Base-by-base conservation (phyloP, 306 rosid species). In the Purshia tridentata region DNA sequence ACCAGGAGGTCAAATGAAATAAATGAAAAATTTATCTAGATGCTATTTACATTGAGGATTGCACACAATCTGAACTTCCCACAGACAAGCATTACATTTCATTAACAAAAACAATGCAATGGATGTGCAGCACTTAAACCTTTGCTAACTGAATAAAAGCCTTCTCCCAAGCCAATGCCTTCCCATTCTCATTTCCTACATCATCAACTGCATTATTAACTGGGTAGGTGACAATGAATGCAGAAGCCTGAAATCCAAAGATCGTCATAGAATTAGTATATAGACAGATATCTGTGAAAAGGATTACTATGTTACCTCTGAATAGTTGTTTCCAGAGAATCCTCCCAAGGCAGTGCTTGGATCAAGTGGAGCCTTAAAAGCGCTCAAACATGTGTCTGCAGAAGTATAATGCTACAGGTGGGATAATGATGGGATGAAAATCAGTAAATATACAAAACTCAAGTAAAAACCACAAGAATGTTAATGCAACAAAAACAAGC, bases 311-410 rank as follows among this genome's bases (percentile, higher is more conserved):
- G 74, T 80, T 81, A 93, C 98, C 93, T 93, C 92, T 19, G 96
- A 84, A 84, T 82, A 91, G 77, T 91, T 93, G 81, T 88, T 88
- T 71, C 97, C 98, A 65, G 87, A 82, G 83, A 86, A 93, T 79
- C 98, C 98, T 83, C 98, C 98, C 75, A 93, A 78, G 64, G 94
- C 91, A 46, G 93, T 87, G 83, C 88, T 85, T 69, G 98, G 98
- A 69, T 93, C 98, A 67, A 93, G 98, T 46, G 98, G 98, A 60
- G 88, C 98, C 88, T 91, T 82, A 84, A 91, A 93, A 72, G 98
- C 97, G 78, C 98, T 91, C 84, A 93, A 82, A 86, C 98, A 93
- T 72, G 98, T 91, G 52, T 93, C 98, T 9, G 97, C 74, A 72
- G 98, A 81, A 70, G 91, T 80, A 76, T 78, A 93, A 81, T 93